Evolutionary conservation across 148 eudicot genomes (phyloP), one percentile per base, ranked within the genome.

Genomic region (Arbutus unedo): DNA sequence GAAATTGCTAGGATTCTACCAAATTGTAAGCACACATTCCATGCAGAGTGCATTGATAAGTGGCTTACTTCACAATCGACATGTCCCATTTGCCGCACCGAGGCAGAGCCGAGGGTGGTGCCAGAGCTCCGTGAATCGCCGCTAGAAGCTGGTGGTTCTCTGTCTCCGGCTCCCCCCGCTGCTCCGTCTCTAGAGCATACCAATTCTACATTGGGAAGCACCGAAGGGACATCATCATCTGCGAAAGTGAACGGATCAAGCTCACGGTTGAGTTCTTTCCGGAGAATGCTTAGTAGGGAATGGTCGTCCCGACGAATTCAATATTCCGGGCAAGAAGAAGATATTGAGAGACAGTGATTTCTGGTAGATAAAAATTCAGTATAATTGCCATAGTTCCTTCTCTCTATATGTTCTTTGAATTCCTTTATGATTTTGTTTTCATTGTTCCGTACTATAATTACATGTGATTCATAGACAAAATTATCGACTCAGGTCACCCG

Each of bases 31-130:
- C 96, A 93, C 57, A 72, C 78, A 53, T 93, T 93, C 76, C 96
- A 93, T 53, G 83, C 71, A 41, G 89, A 83, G 51, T 93, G 96
- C 83, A 85, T 93, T 38, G 93, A 90, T 64, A 89, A 25, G 78
- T 91, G 96, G 93, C 83, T 91, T 15, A 41, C 53, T 10, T 68
- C 87, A 25, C 89, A 88, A 8, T 74, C 92, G 1, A 91, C 90
- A 11, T 93, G 96, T 73, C 93, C 96, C 11, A 77, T 91, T 59
- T 93, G 96, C 81, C 91, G 91, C 4, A 85, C 90, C 0, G 91
- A 90, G 59, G 93, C 85, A 1, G 81, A 90, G 79, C 92, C 91
- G 0, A 41, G 73, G 77, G 80, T 82, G 6, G 49, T 51, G n/a
- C 51, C 21, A 6, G 78, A 71, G 83, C 76, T 8, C 5, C n/a